Base-by-base conservation (phyloP, 2,329 filamentous ascomycete genomes). In the Colletotrichum coccodes region DNA sequence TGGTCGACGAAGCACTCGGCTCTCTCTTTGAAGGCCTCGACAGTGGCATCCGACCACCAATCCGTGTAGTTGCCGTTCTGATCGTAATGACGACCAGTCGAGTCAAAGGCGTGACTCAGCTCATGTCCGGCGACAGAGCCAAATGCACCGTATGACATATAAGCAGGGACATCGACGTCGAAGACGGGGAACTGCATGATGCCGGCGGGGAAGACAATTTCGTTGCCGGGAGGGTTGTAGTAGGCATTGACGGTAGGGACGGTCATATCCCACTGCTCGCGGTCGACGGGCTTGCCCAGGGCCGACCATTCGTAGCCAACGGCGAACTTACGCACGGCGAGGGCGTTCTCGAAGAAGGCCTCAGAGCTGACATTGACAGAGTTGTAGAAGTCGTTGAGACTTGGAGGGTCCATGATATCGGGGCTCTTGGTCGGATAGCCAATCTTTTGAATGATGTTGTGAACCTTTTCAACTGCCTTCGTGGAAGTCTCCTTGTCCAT, bases 131-230 rank as follows among this genome's bases (percentile, higher is more conserved):
- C 88, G 3, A 92, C 86, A 1, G 88, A 85, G 0, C 90, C 91
- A 75, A 93, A 91, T 0, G 87, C 88, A n/a, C 90, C 91, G 75
- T 92, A 94, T 11, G 86, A 86, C 42, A 93, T 79, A 72, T 92
- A 93, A 28, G 86, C 80, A 0, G 91, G 91, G 1, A 91, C 83
- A 6, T 85, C 80, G 12, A 87, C 84, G 67, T 91, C 87, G 73
- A 92, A 93, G 2, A 90, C 81, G 0, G 91, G 90, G 3, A 87
- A 86, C 75, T 93, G 91, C 86, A 92, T 89, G 64, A 92, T 91
- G 0, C 89, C 91, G 0, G 90, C 90, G 1, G 89, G 89, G 76
- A 93, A 91, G 4, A 90, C 87, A 52, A 93, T 92, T 73, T 90
- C 87, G 73, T 93, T 92, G n/a, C 86, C 85, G 0, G 85, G 83